Evolutionary conservation across 139 green algal genomes (phyloP).

Genomic region (Tetratostichococcus sp.): DNA sequence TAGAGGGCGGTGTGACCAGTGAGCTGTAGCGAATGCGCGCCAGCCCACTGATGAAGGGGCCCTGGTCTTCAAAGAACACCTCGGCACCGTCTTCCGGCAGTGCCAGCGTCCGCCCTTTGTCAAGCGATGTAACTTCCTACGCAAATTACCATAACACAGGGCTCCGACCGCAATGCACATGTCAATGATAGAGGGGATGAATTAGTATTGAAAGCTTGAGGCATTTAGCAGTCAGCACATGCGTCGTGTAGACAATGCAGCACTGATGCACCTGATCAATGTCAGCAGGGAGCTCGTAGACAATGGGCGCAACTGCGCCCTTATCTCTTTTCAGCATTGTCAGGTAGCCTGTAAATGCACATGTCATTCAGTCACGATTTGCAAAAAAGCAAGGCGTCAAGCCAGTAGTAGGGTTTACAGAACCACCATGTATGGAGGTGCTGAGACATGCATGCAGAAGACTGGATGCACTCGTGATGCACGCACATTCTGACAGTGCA

Average conservation of each 20-base stretch:
- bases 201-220: too few species aligned
- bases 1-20: constrained; percentile 22
- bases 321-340: background rate
- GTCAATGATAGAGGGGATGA: too few species aligned
- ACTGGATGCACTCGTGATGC: too few species aligned
- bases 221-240: background rate
- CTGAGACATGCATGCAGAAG: too few species aligned
- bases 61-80: background rate
- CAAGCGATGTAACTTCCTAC: background rate
- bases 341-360: background rate
- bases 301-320: background rate
- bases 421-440: too few species aligned
- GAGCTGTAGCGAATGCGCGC: constrained; percentile 21
- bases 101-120: background rate
- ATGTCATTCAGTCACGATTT: background rate
- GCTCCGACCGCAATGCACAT: too few species aligned
- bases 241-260: too few species aligned
- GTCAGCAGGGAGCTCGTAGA: background rate
- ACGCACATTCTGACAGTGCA: background rate
- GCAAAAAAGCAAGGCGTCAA: too few species aligned
- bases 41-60: constrained; percentile 7
- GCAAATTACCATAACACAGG: too few species aligned
- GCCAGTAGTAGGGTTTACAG: background rate
- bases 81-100: background rate
- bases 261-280: background rate